Percentiles rank a stretch among this genome's conserved stretches.
Evolutionary conservation across 139 green algal species (phyloP).

Genomic region (Chlamydomonas applanata): DNA sequence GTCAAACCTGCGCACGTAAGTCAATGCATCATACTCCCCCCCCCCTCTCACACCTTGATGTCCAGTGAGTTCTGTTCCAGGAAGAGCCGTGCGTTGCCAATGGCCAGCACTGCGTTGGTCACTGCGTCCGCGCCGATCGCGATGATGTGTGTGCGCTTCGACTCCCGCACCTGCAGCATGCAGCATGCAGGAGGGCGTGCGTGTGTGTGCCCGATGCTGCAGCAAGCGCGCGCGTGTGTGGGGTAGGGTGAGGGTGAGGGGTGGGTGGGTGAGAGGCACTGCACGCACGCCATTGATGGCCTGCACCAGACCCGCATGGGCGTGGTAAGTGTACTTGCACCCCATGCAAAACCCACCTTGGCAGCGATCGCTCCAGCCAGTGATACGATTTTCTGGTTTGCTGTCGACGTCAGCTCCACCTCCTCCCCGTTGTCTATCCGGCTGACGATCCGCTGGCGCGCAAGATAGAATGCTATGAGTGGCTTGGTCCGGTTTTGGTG

Average conservation of each 20-base stretch:
- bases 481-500: conserved; percentile 51
- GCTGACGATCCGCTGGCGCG: not conserved
- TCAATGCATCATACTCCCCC: not conserved
- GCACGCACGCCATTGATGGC: not conserved
- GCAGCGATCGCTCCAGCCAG: conserved; percentile 3
- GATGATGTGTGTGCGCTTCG: conserved; percentile 7
- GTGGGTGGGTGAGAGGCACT: no score
- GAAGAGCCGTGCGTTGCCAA: conserved; percentile 58
- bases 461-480: conserved; percentile 58
- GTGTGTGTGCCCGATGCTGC: no score
- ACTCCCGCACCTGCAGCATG: conserved; percentile 8
- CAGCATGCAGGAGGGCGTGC: conserved; percentile 1
- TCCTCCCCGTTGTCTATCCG: not conserved
- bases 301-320: no score
- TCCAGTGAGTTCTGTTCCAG: conserved; percentile 52
- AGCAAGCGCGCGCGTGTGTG: not conserved
- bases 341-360: no score
- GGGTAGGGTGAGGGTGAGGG: not conserved
- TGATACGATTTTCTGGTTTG: conserved; percentile 5
- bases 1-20: not conserved
- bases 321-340: no score
- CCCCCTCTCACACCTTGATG: conserved; percentile 33
- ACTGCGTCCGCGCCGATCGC: conserved; percentile 61
- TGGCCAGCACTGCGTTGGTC: conserved; percentile 52
- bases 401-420: not conserved